Evolutionary conservation across 148 eudicot species (phyloP), one percentile per base, ranked within the genome.

Genomic region (Vaccinium darrowii): DNA sequence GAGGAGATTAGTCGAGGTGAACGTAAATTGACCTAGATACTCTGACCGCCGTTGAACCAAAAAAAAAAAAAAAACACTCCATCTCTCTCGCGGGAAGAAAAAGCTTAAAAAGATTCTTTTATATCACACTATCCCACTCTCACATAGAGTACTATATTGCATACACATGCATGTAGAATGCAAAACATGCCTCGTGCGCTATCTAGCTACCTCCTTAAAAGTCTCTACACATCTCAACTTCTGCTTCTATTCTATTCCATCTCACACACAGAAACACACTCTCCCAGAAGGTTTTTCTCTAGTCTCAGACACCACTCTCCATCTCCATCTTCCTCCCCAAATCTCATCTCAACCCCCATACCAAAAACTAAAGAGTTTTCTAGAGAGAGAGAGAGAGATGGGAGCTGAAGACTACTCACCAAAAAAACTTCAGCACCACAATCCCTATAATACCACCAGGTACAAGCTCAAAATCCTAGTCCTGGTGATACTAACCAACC

Each of bases 381-480:
- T 21, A 71, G 49, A 62, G 25, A 21, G 67, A 60, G 9, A 54
- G 67, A 36, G 58, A 84, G 63, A 76, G n/a, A 90, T 87, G 88
- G 88, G 91, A 56, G 78, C 47, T 84, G 87, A 88, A 65, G 88
- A 87, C 8, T 53, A 78, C 85, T 78, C 7, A 2, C 81, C 87
- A 39, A 87, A 52, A 81, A 90, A 90, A 73, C 83, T 63, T 67
- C 84, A 13, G 9, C 5, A 19, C 10, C 1, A 81, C 63, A 84
- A 83, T 4, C 25, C 7, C 33, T 80, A 86, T 21, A 82, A 33
- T 33, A 33, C 69, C 11, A 82, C 69, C 7, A 90, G 73, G 58
- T 77, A 50, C 87, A 90, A 86, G 86, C 80, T 88, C 86, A 88
- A 88, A 53, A 86, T 88, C 16, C 84, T 88, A 25, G 14, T 84